Percentiles rank a stretch among this genome's conserved stretches.
Conservation (phyloP, 108 stramenopile species). For the Nannochloropsis salina region DNA sequence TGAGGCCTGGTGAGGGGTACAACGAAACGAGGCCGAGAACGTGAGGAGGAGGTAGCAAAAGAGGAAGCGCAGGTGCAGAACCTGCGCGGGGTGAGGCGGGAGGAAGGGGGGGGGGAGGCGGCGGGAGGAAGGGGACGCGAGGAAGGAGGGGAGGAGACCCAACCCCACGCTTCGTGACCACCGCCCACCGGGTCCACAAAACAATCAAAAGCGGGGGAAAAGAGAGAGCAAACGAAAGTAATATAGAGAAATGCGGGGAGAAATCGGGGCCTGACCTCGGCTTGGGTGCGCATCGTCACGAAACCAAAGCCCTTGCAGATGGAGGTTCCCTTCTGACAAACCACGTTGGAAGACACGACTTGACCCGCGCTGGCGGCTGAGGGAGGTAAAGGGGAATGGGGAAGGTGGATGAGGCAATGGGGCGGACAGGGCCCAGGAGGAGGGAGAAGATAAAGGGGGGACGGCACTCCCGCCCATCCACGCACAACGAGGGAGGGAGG, state of each 20-base stretch:
- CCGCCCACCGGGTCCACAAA: too few relatives aligned
- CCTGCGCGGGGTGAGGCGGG: too few relatives aligned
- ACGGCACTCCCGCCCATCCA: background rate
- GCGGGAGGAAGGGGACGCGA: too few relatives aligned
- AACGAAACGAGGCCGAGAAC: background rate
- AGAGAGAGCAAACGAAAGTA: too few relatives aligned
- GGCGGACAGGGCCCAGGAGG: background rate
- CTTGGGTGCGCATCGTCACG: background rate
- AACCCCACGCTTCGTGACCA: too few relatives aligned
- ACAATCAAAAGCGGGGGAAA: too few relatives aligned
- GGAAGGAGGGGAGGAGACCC: too few relatives aligned
- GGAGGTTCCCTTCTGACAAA: background rate
- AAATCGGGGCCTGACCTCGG: background rate
- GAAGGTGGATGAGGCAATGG: background rate
- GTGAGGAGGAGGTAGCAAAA: background rate
- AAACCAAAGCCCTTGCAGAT: background rate
- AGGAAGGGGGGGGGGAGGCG: too few relatives aligned
- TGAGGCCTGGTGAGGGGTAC: background rate
- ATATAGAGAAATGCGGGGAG: too few relatives aligned
- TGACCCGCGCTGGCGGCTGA: background rate
- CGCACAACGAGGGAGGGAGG: background rate
- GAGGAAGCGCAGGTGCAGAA: background rate
- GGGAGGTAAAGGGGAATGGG: background rate
- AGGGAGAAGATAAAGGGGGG: background rate
- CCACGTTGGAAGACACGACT: background rate